Base-by-base conservation (phyloP, 2,329 filamentous ascomycete genomes). In the Botrytis porri region DNA sequence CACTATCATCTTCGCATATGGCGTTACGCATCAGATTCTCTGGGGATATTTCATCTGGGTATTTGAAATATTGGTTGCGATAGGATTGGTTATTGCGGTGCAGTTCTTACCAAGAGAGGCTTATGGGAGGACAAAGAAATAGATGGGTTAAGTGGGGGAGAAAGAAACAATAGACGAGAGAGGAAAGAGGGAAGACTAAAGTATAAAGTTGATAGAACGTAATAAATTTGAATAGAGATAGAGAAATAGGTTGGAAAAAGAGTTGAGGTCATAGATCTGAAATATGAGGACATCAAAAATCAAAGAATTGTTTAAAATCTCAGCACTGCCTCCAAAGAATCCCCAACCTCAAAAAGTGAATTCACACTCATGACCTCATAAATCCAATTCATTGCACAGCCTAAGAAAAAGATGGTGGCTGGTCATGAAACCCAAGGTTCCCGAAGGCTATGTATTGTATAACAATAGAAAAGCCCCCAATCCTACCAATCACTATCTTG, bases 21-120 rank as follows among this genome's bases (percentile, higher is more conserved):
- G 92, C 1, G 89, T 90, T 4, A 85, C 87, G 59, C 85, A 86
- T 22, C 87, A 90, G 75, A 86, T 90, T 71, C 77, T 92, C 0
- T 80, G 85, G 57, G 92, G 93, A 0, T 89, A 95, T 75, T 81
- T 91, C 6, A 87, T 90, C 65, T 93, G 90, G 90, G 77, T 88
- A n/a, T 77, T 90, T 18, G 79, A 91, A 76, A 77, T 86, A 5
- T 48, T 80, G 0, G 70, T 85, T 72, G 83, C 83, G 12, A 37
- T 78, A 6, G 43, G 73, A 2, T 76, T 77, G 9, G 81, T 80
- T 10, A 73, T 85, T 6, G 75, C 76, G 5, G 73, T 82, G 9
- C 75, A 76, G 39, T 83, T 80, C 74, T 75, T 84, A 8, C 81
- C 82, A n/a, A 80, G 80, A 29, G 79, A 77, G 65, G 78, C 77